These are phyloP conservation scores for Aspergillus ostianus DNA, from an alignment of 495 filamentous ascomycete species.

Conservation along the genomic window DNA sequence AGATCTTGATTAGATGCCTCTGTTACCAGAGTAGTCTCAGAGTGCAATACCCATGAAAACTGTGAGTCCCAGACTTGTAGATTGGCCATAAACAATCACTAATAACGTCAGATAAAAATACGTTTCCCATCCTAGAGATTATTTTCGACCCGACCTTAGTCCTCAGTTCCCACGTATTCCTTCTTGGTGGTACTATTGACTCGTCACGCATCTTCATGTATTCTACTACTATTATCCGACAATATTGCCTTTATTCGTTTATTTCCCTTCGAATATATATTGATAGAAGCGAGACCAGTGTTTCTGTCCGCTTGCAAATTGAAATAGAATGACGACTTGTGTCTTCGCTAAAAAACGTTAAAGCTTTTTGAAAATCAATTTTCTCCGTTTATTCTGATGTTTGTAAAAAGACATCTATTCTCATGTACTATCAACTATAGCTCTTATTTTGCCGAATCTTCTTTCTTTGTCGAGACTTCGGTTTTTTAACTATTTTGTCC, in stretches of 20 bases:
- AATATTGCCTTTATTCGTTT: background rate
- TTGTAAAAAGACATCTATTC: too few relatives aligned
- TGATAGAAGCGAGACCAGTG: background rate
- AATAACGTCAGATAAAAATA: constrained; percentile 23
- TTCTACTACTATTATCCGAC: constrained; percentile 2
- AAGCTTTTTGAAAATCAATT: background rate
- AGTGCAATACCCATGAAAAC: too few relatives aligned
- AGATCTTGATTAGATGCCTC: too few relatives aligned
- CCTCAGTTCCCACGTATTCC: constrained; percentile 21
- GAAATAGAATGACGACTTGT: constrained; percentile 1
- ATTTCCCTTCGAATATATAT: background rate
- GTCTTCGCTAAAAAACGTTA: background rate
- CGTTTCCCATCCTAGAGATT: constrained; percentile 29
- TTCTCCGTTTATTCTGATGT: too few relatives aligned
- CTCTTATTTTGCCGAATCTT: too few relatives aligned
- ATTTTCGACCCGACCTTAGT: constrained; percentile 31
- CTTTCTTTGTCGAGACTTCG: too few relatives aligned
- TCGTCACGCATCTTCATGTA: background rate
- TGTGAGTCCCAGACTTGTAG: too few relatives aligned
- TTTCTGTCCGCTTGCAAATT: background rate
- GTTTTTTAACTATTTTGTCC: too few relatives aligned
- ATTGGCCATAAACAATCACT: too few relatives aligned
- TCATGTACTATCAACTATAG: too few relatives aligned
- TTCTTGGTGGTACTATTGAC: background rate
- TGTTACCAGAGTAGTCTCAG: too few relatives aligned